phyloP scores from a whole-genome alignment of 805 yeast species.

The Nakazawaea anatomiae region DNA sequence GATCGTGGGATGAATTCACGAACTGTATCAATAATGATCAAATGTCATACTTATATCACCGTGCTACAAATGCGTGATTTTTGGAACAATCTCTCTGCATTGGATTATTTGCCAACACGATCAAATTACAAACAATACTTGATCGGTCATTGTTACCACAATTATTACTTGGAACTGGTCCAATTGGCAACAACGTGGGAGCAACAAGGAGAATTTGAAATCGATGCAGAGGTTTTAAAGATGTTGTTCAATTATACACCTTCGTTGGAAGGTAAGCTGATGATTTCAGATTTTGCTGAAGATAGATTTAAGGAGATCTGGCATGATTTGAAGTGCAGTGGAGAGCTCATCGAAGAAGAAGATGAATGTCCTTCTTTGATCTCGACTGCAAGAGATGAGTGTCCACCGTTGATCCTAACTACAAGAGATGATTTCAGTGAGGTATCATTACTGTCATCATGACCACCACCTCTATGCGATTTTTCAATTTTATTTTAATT shows the following conservation, averaged over 20 bases:
- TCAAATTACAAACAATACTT: constrained; percentile 53
- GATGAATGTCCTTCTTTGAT: constrained; percentile 26
- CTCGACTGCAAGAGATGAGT: constrained; percentile 10
- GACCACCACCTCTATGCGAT: no score
- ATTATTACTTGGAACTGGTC: constrained; percentile 51
- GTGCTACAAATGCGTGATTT: constrained; percentile 52
- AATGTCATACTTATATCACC: constrained; percentile 48
- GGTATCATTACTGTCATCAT: no score
- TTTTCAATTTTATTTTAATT: no score
- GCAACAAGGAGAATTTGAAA: constrained; percentile 37
- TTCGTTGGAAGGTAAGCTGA: constrained; percentile 26
- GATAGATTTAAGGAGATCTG: constrained; percentile 28
- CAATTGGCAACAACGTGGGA: constrained; percentile 40
- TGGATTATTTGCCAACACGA: constrained; percentile 44
- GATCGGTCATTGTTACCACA: constrained; percentile 67
- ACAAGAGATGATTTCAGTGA: no score
- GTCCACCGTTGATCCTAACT: neutral
- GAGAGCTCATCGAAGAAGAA: constrained; percentile 22
- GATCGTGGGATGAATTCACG: constrained; percentile 52
- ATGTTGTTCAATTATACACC: constrained; percentile 43
- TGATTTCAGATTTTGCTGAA: constrained; percentile 34
- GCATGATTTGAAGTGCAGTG: constrained; percentile 26
- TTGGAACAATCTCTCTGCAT: constrained; percentile 52
- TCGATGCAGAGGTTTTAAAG: constrained; percentile 38
- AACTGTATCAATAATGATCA: constrained; percentile 61